Percentiles rank a stretch among this genome's conserved stretches.
These are phyloP conservation scores for Flaveria trinervia DNA, from an alignment of 129 eudicot genomes.

Conservation along the genomic window DNA sequence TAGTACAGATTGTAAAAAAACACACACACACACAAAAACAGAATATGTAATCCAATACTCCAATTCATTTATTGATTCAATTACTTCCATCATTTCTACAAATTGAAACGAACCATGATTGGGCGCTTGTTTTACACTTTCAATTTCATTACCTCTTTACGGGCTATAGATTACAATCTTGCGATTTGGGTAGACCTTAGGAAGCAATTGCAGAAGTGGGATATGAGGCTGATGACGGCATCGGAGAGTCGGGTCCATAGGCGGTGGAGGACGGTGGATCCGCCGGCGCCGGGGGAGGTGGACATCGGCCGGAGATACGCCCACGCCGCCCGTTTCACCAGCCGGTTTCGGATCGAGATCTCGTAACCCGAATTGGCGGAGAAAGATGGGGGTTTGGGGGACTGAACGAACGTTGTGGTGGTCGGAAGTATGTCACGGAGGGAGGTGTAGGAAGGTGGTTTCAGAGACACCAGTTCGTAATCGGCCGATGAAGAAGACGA, in stretches of 20 bases:
- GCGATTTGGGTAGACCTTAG: conserved; percentile 13
- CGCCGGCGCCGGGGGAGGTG: conserved; percentile 41
- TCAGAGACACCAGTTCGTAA: conserved; percentile 48
- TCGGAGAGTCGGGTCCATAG: conserved; percentile 41
- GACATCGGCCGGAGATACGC: conserved; percentile 91
- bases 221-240: conserved; percentile 3
- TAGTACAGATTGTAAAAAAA: conserved; percentile 29
- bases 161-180: conserved; percentile 10
- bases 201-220: conserved; percentile 23
- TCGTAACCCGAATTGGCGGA: conserved; percentile 40
- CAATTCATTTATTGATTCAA: conserved; percentile 20
- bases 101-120: not conserved
- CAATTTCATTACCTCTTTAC: conserved; percentile 20
- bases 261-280: conserved; percentile 43
- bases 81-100: conserved; percentile 19
- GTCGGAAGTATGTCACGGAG: conserved; percentile 60
- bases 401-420: conserved; percentile 32
- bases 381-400: conserved; percentile 44
- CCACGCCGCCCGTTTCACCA: conserved; percentile 97
- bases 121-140: not conserved
- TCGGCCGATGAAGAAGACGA: conserved; percentile 33
- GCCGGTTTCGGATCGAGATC: conserved; percentile 71
- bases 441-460: conserved; percentile 65
- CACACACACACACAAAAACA: not conserved
- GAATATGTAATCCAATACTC: conserved; percentile 12